Evolutionary conservation across 2,329 filamentous ascomycete genomes (phyloP).

Genomic region (Ascomycota sp.): DNA sequence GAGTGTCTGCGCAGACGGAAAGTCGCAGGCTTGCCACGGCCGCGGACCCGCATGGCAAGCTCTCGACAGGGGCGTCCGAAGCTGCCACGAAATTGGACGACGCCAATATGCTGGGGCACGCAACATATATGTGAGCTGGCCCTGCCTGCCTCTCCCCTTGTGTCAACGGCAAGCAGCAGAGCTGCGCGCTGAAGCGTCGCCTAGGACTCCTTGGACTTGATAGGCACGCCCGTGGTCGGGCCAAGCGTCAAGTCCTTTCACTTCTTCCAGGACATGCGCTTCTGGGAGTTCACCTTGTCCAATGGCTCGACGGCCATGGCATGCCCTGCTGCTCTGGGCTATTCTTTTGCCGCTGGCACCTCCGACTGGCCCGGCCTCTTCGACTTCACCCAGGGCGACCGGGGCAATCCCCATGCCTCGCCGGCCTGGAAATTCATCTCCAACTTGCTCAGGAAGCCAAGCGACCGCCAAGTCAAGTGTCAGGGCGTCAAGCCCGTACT

Average conservation of each 20-base stretch:
- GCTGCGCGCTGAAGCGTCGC: too few relatives aligned
- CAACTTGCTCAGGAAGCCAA: constrained; percentile 45
- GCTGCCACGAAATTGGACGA: constrained; percentile 52
- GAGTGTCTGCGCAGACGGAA: constrained; percentile 57
- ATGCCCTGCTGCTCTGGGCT: constrained; percentile 72
- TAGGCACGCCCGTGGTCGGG: constrained; percentile 31
- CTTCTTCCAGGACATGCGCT: constrained; percentile 61
- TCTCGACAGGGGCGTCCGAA: constrained; percentile 48
- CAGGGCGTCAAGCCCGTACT: constrained; percentile 67
- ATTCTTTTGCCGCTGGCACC: constrained; percentile 81
- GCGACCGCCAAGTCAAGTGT: constrained; percentile 45
- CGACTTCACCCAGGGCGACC: constrained; percentile 77
- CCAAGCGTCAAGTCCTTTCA: constrained; percentile 60
- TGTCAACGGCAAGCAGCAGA: too few relatives aligned
- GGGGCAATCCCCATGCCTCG: too few relatives aligned
- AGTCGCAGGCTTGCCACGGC: constrained; percentile 48
- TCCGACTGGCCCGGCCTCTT: constrained; percentile 79
- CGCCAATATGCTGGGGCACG: constrained; percentile 44
- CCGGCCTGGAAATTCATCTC: constrained; percentile 63
- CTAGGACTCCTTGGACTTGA: constrained; percentile 29
- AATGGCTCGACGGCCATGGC: constrained; percentile 51
- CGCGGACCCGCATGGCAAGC: constrained; percentile 46
- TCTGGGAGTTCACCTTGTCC: constrained; percentile 48
- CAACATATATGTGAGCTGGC: constrained; percentile 14
- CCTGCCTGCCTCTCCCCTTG: background rate